These are phyloP conservation scores for Pseudogymnoascus pannorum DNA, from an alignment of 2,329 filamentous ascomycete species.

Conservation along the genomic window DNA sequence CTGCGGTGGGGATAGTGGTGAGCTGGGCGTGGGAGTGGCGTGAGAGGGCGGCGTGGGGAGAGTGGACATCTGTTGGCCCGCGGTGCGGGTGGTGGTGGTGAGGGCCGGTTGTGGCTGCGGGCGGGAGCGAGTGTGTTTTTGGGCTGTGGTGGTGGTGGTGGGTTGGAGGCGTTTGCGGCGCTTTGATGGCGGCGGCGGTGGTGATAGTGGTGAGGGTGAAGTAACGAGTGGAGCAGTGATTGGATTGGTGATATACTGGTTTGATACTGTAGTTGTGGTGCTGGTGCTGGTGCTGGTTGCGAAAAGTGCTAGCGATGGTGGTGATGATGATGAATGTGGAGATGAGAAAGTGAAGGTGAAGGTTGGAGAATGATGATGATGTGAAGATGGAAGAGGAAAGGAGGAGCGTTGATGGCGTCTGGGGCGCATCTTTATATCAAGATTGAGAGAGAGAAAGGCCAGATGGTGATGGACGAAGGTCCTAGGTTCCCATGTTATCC, in stretches of 20 bases:
- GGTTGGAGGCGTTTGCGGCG: neutral
- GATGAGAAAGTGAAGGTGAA: constrained; percentile 23
- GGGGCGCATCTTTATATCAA: neutral
- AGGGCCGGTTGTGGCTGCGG: neutral
- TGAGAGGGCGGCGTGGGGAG: neutral
- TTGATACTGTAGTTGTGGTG: neutral
- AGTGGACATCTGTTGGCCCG: neutral
- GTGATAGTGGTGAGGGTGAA: too few species aligned
- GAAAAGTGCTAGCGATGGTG: neutral
- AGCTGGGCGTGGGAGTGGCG: neutral
- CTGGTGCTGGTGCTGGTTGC: too few species aligned
- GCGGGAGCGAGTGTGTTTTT: neutral
- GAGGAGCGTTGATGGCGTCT: neutral
- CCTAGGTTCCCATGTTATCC: neutral
- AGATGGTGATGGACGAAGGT: neutral
- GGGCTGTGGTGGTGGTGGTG: neutral
- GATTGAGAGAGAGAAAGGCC: neutral
- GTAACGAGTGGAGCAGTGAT: neutral
- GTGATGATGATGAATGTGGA: neutral
- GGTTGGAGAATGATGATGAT: constrained; percentile 18
- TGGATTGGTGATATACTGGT: neutral
- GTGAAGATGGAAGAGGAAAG: neutral
- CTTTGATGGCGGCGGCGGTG: neutral
- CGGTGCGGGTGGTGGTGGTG: too few species aligned
- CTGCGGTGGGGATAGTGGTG: too few species aligned